phyloP scores from a whole-genome alignment of 202 grass and related monocot species.

The Zoysia matrella region DNA sequence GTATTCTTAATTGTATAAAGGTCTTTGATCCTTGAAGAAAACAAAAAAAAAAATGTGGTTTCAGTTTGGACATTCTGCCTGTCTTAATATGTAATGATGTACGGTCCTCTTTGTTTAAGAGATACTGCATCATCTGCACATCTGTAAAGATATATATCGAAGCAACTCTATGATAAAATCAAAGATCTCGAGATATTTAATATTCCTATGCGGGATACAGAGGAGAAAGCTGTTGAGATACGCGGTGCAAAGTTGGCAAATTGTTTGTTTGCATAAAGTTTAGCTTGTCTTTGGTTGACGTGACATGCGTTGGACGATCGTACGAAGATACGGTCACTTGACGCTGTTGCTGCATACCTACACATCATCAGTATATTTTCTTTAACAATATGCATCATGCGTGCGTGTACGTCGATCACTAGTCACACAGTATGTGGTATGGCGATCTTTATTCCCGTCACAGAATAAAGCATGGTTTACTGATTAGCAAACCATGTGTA shows the following conservation, averaged over 20 bases:
- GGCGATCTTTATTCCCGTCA: too few relatives aligned
- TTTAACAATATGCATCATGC: too few relatives aligned
- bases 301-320: slow-evolving; percentile 14
- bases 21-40: not conserved
- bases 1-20: not conserved
- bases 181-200: slow-evolving; percentile 9
- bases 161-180: not conserved
- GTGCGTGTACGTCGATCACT: too few relatives aligned
- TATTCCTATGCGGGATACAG: slow-evolving; percentile 11
- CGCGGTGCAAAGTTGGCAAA: slow-evolving; percentile 43
- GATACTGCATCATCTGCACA: slow-evolving; percentile 51
- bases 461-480: too few relatives aligned
- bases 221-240: slow-evolving; percentile 52
- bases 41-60: not conserved
- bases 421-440: too few relatives aligned
- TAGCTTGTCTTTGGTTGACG: slow-evolving; percentile 50
- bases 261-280: slow-evolving; percentile 45
- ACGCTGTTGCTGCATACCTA: too few relatives aligned
- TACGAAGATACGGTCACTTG: slow-evolving; percentile 28
- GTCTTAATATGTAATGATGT: not conserved
- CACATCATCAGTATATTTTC: too few relatives aligned
- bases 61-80: slow-evolving; percentile 1
- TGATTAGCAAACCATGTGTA: too few relatives aligned
- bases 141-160: slow-evolving; percentile 20
- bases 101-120: slow-evolving; percentile 43